Base-by-base conservation (phyloP, 495 filamentous ascomycete genomes). In the Penicillium tannophilum region DNA sequence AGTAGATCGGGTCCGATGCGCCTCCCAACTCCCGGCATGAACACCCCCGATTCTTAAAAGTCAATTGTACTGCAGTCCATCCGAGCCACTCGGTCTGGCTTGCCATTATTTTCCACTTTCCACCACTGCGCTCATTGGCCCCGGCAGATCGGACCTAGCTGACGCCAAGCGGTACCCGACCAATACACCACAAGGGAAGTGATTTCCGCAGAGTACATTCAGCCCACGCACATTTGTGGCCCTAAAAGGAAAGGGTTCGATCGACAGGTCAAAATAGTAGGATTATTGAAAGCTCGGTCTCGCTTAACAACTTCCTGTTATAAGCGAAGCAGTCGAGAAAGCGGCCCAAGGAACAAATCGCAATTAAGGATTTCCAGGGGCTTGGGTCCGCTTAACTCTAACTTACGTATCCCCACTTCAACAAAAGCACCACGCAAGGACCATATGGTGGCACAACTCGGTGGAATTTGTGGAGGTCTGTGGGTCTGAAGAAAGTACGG, bases 361-460 rank as follows among this genome's bases (percentile, higher is more conserved):
- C 12, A 49, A 35, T n/a, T 50, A 61, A 59, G 51, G 36, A 59
- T 52, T 60, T 59, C 53, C 61, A 66, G 52, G 56, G 54, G 20
- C 42, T 61, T 66, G 66, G 66, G 45, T 54, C 60, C 49, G 59
- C 47, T n/a, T 49, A 68, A 68, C 63, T 60, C 60, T 67, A 67
- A 36, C 33, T 57, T 58, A 24, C 6, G 14, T 17, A 28, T 54
- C 55, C 56, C 54, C 63, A 65, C 57, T 52, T 8, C 24, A 39
- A 20, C 23, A 20, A 42, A 52, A 52, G 17, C 36, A 28, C 39
- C 20, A 54, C 51, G 57, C 51, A 59, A 54, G 57, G 50, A 54
- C 57, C 50, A 54, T 36, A 31, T 26, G 42, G 42, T 31, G 50
- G 42, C 33, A 33, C 26, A 44, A 4, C 6, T 19, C 41, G 23